phyloP scores from a whole-genome alignment of 2,329 filamentous ascomycete species.

The Helotiales sp. region DNA sequence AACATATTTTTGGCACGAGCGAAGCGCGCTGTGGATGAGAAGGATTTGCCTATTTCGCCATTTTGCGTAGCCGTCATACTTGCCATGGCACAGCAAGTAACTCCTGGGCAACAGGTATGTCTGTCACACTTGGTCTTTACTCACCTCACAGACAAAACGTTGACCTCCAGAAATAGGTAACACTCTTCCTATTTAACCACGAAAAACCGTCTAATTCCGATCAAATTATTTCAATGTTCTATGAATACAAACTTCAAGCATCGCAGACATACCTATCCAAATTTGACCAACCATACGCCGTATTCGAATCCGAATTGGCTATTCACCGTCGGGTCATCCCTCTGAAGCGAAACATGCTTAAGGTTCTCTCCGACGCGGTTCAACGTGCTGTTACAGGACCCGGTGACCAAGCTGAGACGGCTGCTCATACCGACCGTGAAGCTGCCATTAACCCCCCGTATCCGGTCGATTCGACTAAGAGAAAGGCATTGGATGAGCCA shows the following conservation, averaged over 20 bases:
- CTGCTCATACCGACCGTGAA: neutral
- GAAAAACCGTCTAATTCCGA: neutral
- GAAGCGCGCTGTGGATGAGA: conserved; percentile 9
- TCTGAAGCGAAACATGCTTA: conserved; percentile 4
- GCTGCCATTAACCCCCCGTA: conserved; percentile 1
- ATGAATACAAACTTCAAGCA: neutral
- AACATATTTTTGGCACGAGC: conserved; percentile 1
- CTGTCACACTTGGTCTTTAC: neutral
- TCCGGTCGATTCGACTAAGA: conserved; percentile 5
- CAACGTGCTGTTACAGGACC: conserved; percentile 1
- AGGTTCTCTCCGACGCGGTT: conserved; percentile 4
- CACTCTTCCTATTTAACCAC: neutral
- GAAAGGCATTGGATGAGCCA: conserved; percentile 3
- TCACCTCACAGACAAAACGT: neutral
- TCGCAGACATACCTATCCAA: conserved; percentile 4
- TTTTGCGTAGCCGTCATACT: conserved; percentile 5
- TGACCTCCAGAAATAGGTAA: neutral
- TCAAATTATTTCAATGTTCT: neutral
- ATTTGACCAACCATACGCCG: conserved; percentile 4
- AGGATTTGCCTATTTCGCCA: conserved; percentile 10
- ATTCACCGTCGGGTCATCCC: conserved; percentile 7
- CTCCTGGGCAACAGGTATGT: conserved; percentile 3
- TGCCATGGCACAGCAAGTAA: conserved; percentile 7
- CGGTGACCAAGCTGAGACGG: conserved; percentile 6
- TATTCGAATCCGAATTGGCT: conserved; percentile 2